Conservation (phyloP, 108 stramenopile genomes). For the Pseudonitzschia delicatissima region DNA sequence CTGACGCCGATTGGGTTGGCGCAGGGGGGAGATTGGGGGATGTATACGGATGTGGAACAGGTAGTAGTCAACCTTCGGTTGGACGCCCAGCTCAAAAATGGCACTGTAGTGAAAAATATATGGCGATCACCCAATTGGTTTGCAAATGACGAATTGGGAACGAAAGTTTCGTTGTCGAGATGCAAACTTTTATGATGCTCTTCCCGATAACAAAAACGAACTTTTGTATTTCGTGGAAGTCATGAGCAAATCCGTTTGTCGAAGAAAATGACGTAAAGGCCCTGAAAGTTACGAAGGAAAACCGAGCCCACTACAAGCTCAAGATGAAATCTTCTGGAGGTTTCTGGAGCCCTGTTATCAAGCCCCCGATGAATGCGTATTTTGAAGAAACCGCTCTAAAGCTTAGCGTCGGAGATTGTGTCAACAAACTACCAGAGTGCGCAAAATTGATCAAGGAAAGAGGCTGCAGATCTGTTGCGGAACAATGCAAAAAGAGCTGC, state of each 20-base stretch:
- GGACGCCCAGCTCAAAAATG: neutral
- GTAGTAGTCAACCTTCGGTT: neutral
- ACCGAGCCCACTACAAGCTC: neutral
- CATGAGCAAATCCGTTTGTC: neutral
- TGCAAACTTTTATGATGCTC: neutral
- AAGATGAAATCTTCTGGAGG: conserved; percentile 2
- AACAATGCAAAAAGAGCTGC: no score
- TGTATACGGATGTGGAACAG: neutral
- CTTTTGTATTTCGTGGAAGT: neutral
- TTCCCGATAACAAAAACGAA: neutral
- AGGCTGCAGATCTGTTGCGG: neutral
- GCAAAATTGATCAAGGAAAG: neutral
- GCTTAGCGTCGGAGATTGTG: neutral
- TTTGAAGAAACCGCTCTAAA: neutral
- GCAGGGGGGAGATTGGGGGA: neutral
- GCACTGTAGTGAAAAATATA: neutral
- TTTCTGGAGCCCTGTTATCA: neutral
- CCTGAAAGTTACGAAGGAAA: neutral
- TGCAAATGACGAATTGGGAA: neutral
- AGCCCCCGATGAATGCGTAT: neutral
- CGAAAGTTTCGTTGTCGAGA: neutral
- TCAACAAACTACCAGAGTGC: neutral
- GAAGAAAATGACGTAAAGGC: neutral
- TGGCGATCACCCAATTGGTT: neutral
- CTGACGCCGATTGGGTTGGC: neutral